phyloP scores from a whole-genome alignment of 2,329 filamentous ascomycete genomes.

The Amauroascus niger region DNA sequence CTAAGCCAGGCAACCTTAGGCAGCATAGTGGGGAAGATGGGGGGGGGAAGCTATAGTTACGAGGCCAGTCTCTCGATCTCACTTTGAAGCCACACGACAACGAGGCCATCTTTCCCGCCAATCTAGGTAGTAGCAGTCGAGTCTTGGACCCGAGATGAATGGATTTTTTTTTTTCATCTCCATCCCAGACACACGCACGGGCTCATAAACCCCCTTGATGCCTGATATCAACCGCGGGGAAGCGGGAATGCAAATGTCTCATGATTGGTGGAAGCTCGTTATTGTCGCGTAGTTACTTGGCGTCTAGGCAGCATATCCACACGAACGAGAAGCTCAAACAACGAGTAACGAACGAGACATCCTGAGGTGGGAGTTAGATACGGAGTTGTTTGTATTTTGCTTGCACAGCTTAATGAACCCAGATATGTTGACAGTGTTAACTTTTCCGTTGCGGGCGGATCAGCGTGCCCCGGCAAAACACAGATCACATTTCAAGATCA shows the following conservation, averaged over 20 bases:
- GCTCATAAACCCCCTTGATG: neutral
- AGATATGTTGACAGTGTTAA: conserved; percentile 11
- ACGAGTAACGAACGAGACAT: too few species aligned
- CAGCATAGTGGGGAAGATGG: conserved; percentile 1
- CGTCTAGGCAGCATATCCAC: conserved; percentile 3
- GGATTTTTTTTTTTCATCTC: neutral
- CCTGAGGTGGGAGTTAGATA: too few species aligned
- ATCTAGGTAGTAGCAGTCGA: neutral
- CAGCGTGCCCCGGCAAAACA: conserved; percentile 1
- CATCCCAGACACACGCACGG: neutral
- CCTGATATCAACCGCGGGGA: neutral
- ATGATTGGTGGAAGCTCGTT: neutral
- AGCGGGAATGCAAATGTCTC: neutral
- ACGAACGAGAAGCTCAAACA: neutral
- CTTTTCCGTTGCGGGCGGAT: conserved; percentile 1
- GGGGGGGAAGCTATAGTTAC: too few species aligned
- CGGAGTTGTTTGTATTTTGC: too few species aligned
- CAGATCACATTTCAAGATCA: neutral
- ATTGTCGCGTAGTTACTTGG: neutral
- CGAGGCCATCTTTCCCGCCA: neutral
- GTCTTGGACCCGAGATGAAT: neutral
- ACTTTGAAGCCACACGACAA: neutral
- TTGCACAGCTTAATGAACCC: too few species aligned
- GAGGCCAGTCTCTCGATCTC: too few species aligned
- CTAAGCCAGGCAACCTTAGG: conserved; percentile 9